Base-by-base conservation (phyloP, 2,329 filamentous ascomycete species). In the Botrytis paeoniae region DNA sequence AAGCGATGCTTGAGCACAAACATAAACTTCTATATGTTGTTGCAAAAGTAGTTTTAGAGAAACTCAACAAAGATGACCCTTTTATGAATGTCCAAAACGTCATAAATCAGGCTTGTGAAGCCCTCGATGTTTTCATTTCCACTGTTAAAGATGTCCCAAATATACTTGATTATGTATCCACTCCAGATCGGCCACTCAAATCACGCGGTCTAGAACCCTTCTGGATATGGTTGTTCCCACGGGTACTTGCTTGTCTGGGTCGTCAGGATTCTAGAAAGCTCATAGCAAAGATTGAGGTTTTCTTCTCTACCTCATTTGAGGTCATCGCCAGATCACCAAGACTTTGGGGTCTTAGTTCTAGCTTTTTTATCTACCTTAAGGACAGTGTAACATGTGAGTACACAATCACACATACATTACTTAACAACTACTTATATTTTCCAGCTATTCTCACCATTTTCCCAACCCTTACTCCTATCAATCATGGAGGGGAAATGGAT, bases 21-120 rank as follows among this genome's bases (percentile, higher is more conserved):
- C 92, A 94, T 78, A 92, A 94, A 82, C 87, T 98, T 68, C 91
- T 97, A 70, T 94, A 93, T 79, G 92, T 97, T 75, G 92, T 96
- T 77, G 87, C 92, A 68, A 91, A 93, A 79, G 92, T 93, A 73
- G 92, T 94, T 35, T 85, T 98, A 20, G 92, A 94, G 77, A 86
- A 86, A 62, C 85, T 93, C 64, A 86, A 87, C 76, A 86, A 88
- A 79, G 89, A 94, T 78, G 89, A 94, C 77, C 90, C 89, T 3
- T 92, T 94, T 80, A 63, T 76, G 54, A 85, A 89, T 73, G 84
- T 89, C 75, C 83, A 82, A 69, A 84, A 88, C 73, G 82, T 90
- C 60, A 83, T 87, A 41, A 82, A 86, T 63, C 90, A 93, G 77
- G 89, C 89, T 1, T 82, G 88, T 51, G 91, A 94, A 79, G 94